A percentile compares a stretch with the other conserved stretches of the same genome.
phyloP scores from a whole-genome alignment of 106 monocot species.

The Iris macrosiphon region DNA sequence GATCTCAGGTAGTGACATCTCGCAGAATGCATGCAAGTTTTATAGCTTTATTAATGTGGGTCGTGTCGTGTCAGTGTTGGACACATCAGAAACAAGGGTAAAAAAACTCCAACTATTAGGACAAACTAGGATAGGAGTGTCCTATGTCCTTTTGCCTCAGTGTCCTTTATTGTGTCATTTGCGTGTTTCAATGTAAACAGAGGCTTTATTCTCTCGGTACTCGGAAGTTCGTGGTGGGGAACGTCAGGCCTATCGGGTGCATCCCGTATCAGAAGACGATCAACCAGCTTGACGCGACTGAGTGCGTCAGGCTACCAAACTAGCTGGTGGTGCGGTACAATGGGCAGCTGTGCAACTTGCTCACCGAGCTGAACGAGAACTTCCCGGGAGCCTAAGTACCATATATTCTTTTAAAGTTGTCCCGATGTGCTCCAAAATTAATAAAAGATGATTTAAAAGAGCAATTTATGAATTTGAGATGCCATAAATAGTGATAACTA shows the following conservation, averaged over 20 bases:
- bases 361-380: constrained; percentile 43
- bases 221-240: constrained; percentile 60
- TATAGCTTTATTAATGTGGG: too few relatives aligned
- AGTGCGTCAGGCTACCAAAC: constrained; percentile 61
- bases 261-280: constrained; percentile 82
- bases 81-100: too few relatives aligned
- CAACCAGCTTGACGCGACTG: constrained; percentile 20
- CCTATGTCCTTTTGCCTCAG: neutral
- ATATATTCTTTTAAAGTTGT: constrained; percentile 18
- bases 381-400: constrained; percentile 58
- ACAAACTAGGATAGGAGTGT: too few relatives aligned
- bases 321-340: constrained; percentile 54
- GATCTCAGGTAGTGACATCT: neutral
- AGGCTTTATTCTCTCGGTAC: constrained; percentile 61
- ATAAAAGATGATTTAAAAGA: too few relatives aligned
- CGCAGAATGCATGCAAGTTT: too few relatives aligned
- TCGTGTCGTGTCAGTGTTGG: too few relatives aligned
- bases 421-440: constrained; percentile 3
- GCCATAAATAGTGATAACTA: too few relatives aligned
- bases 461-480: constrained; percentile 26
- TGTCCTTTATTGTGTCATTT: too few relatives aligned
- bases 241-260: constrained; percentile 75
- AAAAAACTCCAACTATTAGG: too few relatives aligned
- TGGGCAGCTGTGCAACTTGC: constrained; percentile 36
- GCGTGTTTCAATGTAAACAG: constrained; percentile 26